Evolutionary conservation across 2,329 filamentous ascomycete species (phyloP), one percentile per base, ranked within the genome.

Genomic region (Onygenales sp.): DNA sequence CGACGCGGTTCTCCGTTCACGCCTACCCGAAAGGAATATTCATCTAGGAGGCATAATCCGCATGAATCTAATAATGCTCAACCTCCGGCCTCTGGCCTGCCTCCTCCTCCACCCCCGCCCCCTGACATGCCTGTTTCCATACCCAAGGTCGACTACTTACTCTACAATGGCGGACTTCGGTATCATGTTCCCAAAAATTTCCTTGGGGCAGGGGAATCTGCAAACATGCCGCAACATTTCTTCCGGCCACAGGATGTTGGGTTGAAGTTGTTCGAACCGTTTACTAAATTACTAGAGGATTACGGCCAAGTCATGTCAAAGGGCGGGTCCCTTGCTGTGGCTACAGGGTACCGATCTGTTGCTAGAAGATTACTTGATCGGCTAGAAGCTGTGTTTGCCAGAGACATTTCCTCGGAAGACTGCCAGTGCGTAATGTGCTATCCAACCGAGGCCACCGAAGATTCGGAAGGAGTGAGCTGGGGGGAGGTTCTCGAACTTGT

Each of bases 401-500:
- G 93, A 55, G 92, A 97, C 64, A 84, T 98, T 38, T 91, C 91
- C 0, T 84, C 84, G 0, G 84, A 95, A 63, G 83, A 85, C n/a
- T 97, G 92, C 67, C 75, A 78, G 43, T 97, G 92, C 68, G 76
- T 93, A 53, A 88, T 96, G 77, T 97, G 92, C 65, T 81, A 85
- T 46, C 73, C 80, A 39, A 78, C 84, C 39, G 80, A 85, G 13
- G 63, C 71, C 48, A 71, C 78, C 32, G 73, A 74, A 38, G 81
- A 83, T 57, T 79, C 78, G 53, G 62, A 62, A 5, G 91, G 90
- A 2, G 77, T 96, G 33, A 93, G 89, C 57, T 98, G 92, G 92
- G 92, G 93, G 8, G 92, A 97, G 66, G 90, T 97, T 10, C 73
- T 98, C 27, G 93, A 98, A 69, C 84, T 91, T 66, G 90, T 95